Conservation (phyloP, 1,284 basidiomycete species). For the Rhodotorula sp. region DNA sequence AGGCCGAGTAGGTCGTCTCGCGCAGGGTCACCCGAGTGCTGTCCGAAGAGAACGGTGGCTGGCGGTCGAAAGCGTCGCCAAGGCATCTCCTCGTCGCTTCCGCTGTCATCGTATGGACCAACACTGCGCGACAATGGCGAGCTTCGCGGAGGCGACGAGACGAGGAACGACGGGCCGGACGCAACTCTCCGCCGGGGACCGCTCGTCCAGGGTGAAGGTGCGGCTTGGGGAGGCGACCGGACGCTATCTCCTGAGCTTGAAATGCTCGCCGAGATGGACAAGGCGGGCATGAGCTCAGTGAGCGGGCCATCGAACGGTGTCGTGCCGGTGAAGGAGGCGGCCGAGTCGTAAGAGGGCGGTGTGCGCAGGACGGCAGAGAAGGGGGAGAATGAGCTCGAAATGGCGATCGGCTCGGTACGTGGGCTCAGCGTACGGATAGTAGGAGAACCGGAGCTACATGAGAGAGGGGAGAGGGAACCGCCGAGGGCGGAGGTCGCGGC, state of each 20-base stretch:
- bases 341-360: neutral
- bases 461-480: neutral
- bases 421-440: neutral
- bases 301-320: constrained; percentile 21
- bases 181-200: neutral
- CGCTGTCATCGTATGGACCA: neutral
- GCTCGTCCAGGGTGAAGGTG: no score
- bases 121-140: constrained; percentile 13
- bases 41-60: neutral
- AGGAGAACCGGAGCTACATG: neutral
- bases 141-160: constrained; percentile 7
- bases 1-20: neutral
- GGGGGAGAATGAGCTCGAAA: neutral
- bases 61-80: neutral
- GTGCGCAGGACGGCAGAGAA: neutral
- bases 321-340: neutral
- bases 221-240: no score
- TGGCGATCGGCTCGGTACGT: constrained; percentile 3
- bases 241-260: constrained; percentile 9
- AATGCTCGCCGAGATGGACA: constrained; percentile 4
- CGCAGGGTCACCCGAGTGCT: neutral
- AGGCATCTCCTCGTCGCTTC: neutral
- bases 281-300: constrained; percentile 15
- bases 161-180: neutral
- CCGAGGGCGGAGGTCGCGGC: neutral